Evolutionary conservation across 2,329 filamentous ascomycete species (phyloP).

Genomic region (Cladosporium sp.): DNA sequence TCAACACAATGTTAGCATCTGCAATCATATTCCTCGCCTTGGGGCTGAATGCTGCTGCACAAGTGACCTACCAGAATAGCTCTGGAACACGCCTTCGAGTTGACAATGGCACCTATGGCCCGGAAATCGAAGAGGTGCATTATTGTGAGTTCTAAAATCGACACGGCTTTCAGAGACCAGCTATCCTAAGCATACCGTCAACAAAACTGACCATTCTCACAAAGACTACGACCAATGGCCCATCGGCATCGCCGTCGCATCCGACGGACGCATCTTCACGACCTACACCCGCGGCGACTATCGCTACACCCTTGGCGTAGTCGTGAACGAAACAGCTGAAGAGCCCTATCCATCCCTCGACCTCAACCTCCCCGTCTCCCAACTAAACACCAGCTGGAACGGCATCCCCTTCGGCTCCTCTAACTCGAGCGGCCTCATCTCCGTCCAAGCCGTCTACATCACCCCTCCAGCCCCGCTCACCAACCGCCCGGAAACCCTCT

Average conservation of each 20-base stretch:
- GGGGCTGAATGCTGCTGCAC: conserved; percentile 4
- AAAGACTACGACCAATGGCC: conserved; percentile 43
- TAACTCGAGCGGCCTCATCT: conserved; percentile 40
- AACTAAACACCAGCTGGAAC: conserved; percentile 38
- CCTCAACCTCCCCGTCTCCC: conserved; percentile 32
- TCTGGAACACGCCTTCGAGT: conserved; percentile 36
- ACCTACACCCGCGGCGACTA: conserved; percentile 46
- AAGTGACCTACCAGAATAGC: conserved; percentile 24
- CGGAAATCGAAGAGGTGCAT: conserved; percentile 45
- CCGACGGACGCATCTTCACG: conserved; percentile 40
- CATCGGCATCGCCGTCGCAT: conserved; percentile 43
- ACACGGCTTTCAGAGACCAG: no score
- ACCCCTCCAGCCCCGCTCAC: conserved; percentile 32
- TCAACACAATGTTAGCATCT: conserved; percentile 1
- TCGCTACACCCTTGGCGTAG: conserved; percentile 45
- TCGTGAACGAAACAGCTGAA: conserved; percentile 46
- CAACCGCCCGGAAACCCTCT: conserved; percentile 39
- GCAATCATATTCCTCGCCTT: conserved; percentile 11
- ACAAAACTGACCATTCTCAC: no score
- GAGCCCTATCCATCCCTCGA: conserved; percentile 41
- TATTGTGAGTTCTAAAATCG: conserved; percentile 35
- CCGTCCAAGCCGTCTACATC: conserved; percentile 44
- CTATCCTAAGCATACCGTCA: no score
- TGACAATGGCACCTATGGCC: conserved; percentile 47
- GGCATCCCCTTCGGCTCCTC: conserved; percentile 43